Conservation (phyloP, 2,329 filamentous ascomycete genomes). For the Arthroderma sp. region DNA sequence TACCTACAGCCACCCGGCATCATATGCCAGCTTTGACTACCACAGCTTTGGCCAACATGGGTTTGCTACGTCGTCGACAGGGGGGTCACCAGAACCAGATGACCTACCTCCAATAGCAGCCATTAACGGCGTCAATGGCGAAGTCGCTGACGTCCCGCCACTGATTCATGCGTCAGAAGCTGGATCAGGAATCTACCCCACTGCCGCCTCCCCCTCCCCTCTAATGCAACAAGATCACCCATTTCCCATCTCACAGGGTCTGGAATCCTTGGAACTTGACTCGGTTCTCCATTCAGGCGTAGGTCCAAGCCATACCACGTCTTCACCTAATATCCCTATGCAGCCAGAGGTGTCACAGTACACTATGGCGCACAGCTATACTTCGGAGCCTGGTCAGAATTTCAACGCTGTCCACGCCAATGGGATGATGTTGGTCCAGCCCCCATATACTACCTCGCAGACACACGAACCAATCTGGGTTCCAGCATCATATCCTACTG, state of each 20-base stretch:
- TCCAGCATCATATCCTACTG: slow-evolving; percentile 3
- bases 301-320: slow-evolving; percentile 1
- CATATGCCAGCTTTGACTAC: slow-evolving; percentile 34
- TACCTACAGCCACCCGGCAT: slow-evolving; percentile 32
- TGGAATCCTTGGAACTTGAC: slow-evolving; percentile 5
- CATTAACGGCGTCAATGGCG: not conserved
- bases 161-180: slow-evolving; percentile 29
- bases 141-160: slow-evolving; percentile 22
- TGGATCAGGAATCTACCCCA: slow-evolving; percentile 21
- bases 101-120: slow-evolving; percentile 25
- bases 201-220: slow-evolving; percentile 3
- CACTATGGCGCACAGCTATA: slow-evolving; percentile 1
- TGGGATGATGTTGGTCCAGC: not conserved
- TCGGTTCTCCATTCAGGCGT: slow-evolving; percentile 4
- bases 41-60: slow-evolving; percentile 26
- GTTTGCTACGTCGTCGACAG: slow-evolving; percentile 34
- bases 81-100: slow-evolving; percentile 36
- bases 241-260: slow-evolving; percentile 1
- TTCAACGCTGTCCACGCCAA: slow-evolving; percentile 1
- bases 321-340: slow-evolving; percentile 3
- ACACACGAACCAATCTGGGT: slow-evolving; percentile 8
- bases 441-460: slow-evolving; percentile 3
- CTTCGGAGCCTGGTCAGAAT: not conserved
- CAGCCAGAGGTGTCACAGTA: slow-evolving; percentile 6
- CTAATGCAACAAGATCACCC: slow-evolving; percentile 4